These are phyloP conservation scores for Cystobasidium ongulense DNA, from an alignment of 768 basidiomycete genomes.

Conservation along the genomic window DNA sequence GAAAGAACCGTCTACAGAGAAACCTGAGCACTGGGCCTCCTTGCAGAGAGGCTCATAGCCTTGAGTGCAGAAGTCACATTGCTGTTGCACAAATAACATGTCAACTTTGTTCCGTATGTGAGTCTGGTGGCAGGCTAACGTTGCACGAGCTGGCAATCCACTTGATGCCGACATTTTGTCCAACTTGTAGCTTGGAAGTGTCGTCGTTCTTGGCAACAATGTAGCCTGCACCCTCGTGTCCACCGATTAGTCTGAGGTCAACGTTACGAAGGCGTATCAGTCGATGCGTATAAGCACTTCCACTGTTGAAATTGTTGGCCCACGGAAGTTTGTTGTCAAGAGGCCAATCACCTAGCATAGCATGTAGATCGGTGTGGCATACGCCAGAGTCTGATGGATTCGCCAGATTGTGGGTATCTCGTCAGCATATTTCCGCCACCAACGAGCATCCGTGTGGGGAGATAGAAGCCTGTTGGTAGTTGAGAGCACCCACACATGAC, in stretches of 20 bases:
- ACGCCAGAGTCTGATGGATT: conserved; percentile 31
- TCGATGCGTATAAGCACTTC: neutral
- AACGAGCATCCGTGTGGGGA: neutral
- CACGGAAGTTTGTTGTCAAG: conserved; percentile 52
- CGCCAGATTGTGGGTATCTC: neutral
- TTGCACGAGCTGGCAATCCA: conserved; percentile 42
- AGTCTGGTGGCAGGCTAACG: conserved; percentile 37
- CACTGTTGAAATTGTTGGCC: neutral
- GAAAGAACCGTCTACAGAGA: conserved; percentile 56
- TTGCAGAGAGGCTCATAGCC: conserved; percentile 43
- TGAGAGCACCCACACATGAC: conserved; percentile 23
- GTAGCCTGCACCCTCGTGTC: conserved; percentile 71
- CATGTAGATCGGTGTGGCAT: conserved; percentile 50
- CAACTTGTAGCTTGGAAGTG: conserved; percentile 61
- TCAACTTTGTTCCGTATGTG: neutral
- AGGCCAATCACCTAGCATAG: conserved; percentile 72
- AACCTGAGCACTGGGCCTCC: conserved; percentile 52
- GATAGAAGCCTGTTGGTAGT: neutral
- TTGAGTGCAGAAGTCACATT: conserved; percentile 43
- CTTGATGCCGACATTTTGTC: conserved; percentile 50
- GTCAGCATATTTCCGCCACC: neutral
- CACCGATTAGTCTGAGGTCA: conserved; percentile 54
- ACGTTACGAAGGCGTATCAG: neutral
- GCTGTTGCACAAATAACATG: conserved; percentile 36
- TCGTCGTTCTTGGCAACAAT: conserved; percentile 69